These are phyloP conservation scores for Ustilago lituana DNA, from an alignment of 1,284 basidiomycete genomes.

Conservation along the genomic window DNA sequence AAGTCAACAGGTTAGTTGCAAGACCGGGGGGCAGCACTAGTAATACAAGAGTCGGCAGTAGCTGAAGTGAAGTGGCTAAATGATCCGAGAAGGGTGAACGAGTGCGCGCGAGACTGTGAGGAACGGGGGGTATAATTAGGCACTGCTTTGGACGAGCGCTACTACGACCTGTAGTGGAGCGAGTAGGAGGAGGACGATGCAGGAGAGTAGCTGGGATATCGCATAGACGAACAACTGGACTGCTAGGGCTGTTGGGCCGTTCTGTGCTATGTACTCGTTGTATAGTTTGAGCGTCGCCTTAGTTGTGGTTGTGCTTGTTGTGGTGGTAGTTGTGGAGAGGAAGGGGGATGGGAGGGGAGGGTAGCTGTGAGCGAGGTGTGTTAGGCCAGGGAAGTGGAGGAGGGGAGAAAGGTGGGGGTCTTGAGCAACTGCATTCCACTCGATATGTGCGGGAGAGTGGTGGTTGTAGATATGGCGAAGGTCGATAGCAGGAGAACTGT, in stretches of 20 bases:
- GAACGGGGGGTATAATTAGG: too few relatives aligned
- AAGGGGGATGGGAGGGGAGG: slow-evolving; percentile 21
- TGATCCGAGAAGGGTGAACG: too few relatives aligned
- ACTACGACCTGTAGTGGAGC: slow-evolving; percentile 31
- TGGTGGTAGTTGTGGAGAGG: not conserved
- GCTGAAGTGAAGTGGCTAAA: too few relatives aligned
- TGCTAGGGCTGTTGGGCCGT: slow-evolving; percentile 4
- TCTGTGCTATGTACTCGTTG: slow-evolving; percentile 7
- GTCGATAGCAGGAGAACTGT: not conserved
- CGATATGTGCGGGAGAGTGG: not conserved
- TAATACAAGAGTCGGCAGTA: too few relatives aligned
- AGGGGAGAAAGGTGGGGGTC: slow-evolving; percentile 23
- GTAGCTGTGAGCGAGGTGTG: not conserved
- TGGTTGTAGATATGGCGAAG: not conserved
- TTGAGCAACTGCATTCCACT: slow-evolving; percentile 15
- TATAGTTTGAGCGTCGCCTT: not conserved
- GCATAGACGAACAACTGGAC: slow-evolving; percentile 12
- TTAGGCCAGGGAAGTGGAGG: slow-evolving; percentile 14
- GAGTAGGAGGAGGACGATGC: slow-evolving; percentile 5
- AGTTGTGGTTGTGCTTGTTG: not conserved
- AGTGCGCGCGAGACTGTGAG: too few relatives aligned
- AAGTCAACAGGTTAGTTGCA: too few relatives aligned
- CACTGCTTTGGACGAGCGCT: too few relatives aligned
- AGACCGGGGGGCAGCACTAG: too few relatives aligned
- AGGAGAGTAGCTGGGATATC: not conserved